Evolutionary conservation across 768 basidiomycete species (phyloP).

Genomic region (Amanita molliuscula): DNA sequence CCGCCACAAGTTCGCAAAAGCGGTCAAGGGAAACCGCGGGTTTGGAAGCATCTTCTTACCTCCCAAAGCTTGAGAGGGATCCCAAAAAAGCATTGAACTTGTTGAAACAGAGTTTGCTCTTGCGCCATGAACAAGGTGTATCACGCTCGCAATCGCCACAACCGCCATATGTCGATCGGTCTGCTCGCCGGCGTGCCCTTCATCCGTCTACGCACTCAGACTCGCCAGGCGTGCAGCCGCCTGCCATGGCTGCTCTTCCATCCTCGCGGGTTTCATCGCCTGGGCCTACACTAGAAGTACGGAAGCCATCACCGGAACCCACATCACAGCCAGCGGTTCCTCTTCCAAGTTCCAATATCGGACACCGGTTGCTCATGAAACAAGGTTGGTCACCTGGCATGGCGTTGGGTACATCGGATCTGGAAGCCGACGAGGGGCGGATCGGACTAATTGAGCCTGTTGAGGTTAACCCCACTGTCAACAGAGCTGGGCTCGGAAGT

Average conservation of each 20-base stretch:
- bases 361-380: slow-evolving; percentile 56
- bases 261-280: slow-evolving; percentile 8
- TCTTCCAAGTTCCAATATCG: slow-evolving; percentile 49
- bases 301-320: slow-evolving; percentile 9
- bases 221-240: slow-evolving; percentile 35
- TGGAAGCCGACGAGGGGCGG: slow-evolving; percentile 20
- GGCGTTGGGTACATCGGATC: slow-evolving; percentile 29
- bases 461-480: slow-evolving; percentile 28
- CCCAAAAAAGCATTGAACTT: slow-evolving; percentile 56
- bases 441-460: slow-evolving; percentile 48
- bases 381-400: slow-evolving; percentile 73
- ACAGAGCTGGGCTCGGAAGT: slow-evolving; percentile 50
- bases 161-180: slow-evolving; percentile 51
- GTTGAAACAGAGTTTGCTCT: slow-evolving; percentile 56
- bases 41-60: slow-evolving; percentile 15
- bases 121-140: slow-evolving; percentile 27
- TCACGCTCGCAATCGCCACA: slow-evolving; percentile 12
- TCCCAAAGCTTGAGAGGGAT: slow-evolving; percentile 26
- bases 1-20: slow-evolving; percentile 16
- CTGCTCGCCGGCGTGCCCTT: slow-evolving; percentile 57
- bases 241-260: slow-evolving; percentile 5
- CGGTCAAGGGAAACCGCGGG: slow-evolving; percentile 17
- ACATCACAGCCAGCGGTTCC: slow-evolving; percentile 36
- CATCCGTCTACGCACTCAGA: slow-evolving; percentile 41
- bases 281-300: slow-evolving; percentile 11